Base-by-base conservation (phyloP, 2,329 filamentous ascomycete genomes). In the Penicillium glabrum region DNA sequence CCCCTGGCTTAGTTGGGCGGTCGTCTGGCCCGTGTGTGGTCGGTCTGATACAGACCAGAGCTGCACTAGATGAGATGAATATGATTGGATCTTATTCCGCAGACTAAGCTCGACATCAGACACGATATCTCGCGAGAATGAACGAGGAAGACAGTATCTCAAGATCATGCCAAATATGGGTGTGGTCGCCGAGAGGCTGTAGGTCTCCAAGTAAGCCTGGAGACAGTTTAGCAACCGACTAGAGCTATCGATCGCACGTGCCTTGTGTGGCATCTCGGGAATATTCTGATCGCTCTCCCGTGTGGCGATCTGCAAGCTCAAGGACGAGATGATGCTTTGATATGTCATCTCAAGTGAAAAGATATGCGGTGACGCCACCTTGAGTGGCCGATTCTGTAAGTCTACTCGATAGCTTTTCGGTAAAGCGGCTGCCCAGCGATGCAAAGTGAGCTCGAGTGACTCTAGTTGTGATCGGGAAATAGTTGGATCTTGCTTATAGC, bases 161-260 rank as follows among this genome's bases (percentile, higher is more conserved):
- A 77, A 64, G 24, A 75, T 71, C 60, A 73, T 72, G 23, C 76
- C 76, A 53, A 77, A 77, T 0, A 71, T 82, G 54, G 70, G 76
- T 59, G 61, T 73, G 50, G 65, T 74, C 48, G 70, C 77, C 35
- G 67, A 75, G 54, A 72, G 72, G 29, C 75, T 75, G 58, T 75
- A 77, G 16, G 67, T 72, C 39, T 78, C 74, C 67, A 80, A 66
- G 57, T 75, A 70, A 58, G 64, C 61, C 33, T 72, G 73, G 9
- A 78, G 61, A 41, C 77, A 64, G 26, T 70, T 66, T 11, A 74
- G 61, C 6, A 75, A 61, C 13, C 73, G 68, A 44, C 72, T 69
- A 4, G 72, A 72, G 48, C 73, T 72, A 47, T 72, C 69, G 16
- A 63, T 66, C 1, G 71, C 73, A 51, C 69, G 69, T 26, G 67